A percentile compares a stretch with the other conserved stretches of the same genome.
Evolutionary conservation across 2,329 filamentous ascomycete genomes (phyloP).

Genomic region (Xylaria sp.): DNA sequence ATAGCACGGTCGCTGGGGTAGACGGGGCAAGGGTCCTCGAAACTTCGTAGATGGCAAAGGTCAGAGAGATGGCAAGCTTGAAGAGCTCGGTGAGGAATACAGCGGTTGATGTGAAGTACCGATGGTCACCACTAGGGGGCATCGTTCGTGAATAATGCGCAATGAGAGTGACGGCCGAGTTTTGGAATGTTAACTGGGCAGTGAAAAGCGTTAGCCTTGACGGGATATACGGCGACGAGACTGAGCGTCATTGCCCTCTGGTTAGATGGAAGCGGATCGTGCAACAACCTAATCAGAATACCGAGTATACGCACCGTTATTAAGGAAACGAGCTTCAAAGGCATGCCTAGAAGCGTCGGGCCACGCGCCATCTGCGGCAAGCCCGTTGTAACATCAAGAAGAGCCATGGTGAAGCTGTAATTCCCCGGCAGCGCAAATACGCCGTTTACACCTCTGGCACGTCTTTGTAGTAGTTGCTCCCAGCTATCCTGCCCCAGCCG

Average conservation of each 20-base stretch:
- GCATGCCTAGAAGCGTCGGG: slow-evolving; percentile 66
- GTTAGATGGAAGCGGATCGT: not conserved
- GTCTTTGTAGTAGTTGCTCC: not conserved
- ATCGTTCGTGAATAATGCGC: slow-evolving; percentile 96
- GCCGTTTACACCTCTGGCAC: not conserved
- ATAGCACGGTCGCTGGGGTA: slow-evolving; percentile 81
- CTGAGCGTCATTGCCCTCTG: not conserved
- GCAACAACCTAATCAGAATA: not conserved
- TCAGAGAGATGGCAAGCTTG: slow-evolving; percentile 87
- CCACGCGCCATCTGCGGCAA: slow-evolving; percentile 53
- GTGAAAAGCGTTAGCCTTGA: slow-evolving; percentile 31
- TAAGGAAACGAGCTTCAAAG: slow-evolving; percentile 76
- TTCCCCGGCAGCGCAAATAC: not conserved
- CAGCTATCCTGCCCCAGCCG: not conserved
- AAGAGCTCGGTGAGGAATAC: slow-evolving; percentile 94
- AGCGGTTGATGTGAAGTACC: slow-evolving; percentile 93
- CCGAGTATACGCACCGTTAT: slow-evolving; percentile 63
- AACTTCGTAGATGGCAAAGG: slow-evolving; percentile 88
- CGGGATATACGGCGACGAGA: not conserved
- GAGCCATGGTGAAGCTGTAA: slow-evolving; percentile 53
- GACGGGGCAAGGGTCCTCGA: slow-evolving; percentile 81
- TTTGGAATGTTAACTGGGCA: slow-evolving; percentile 79
- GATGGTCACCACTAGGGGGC: slow-evolving; percentile 83
- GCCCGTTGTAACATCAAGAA: slow-evolving; percentile 53
- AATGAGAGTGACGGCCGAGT: slow-evolving; percentile 81